Percentiles rank a stretch among this genome's conserved stretches.
These are phyloP conservation scores for Agrostemma githago DNA, from an alignment of 148 eudicot species.

Conservation along the genomic window DNA sequence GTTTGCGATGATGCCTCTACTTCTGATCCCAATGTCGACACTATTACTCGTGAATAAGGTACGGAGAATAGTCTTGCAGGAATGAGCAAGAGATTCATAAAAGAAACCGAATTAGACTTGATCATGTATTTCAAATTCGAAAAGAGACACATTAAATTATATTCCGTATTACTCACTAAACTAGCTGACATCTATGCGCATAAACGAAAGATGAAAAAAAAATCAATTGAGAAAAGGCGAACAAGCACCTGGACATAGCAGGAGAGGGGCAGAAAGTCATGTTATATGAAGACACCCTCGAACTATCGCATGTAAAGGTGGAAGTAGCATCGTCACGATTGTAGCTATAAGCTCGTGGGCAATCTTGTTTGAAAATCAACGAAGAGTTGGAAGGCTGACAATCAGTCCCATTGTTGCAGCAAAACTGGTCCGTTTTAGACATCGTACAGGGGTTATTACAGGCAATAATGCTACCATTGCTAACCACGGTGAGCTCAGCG, in stretches of 20 bases:
- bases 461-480: not conserved
- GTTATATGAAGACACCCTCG: not conserved
- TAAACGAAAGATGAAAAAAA: not conserved
- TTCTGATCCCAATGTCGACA: not conserved
- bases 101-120: no score
- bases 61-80: not conserved
- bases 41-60: not conserved
- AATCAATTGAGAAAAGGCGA: not conserved
- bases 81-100: no score
- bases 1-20: no score
- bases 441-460: constrained; percentile 7
- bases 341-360: constrained; percentile 2
- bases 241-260: constrained; percentile 7
- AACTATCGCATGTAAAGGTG: constrained; percentile 1
- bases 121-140: no score
- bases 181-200: no score
- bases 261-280: constrained; percentile 16
- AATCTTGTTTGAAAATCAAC: not conserved
- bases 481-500: not conserved
- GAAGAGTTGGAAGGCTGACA: not conserved
- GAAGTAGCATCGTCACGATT: not conserved
- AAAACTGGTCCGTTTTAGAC: not conserved
- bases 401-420: not conserved
- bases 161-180: no score
- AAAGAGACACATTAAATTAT: no score